phyloP scores from a whole-genome alignment of 345 rosid genomes.

The Kandelia obovata region DNA sequence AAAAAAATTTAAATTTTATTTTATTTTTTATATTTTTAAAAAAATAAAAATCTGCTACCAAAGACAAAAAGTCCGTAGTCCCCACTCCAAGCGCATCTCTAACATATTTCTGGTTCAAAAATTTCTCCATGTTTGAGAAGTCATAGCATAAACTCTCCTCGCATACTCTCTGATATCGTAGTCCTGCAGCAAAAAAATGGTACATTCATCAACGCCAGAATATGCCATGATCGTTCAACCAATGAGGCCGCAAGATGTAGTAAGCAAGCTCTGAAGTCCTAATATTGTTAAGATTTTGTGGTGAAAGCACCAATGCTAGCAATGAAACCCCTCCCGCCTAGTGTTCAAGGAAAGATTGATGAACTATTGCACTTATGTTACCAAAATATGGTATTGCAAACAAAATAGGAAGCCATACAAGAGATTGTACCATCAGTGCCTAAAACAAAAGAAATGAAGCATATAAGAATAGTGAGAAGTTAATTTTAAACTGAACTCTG shows the following conservation, averaged over 20 bases:
- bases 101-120: conserved; percentile 63
- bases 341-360: neutral
- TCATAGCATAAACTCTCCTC: conserved; percentile 88
- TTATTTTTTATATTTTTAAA: too few species aligned
- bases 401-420: too few species aligned
- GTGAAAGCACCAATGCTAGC: too few species aligned
- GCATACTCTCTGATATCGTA: conserved; percentile 87
- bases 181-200: conserved; percentile 48
- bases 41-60: conserved; percentile 33
- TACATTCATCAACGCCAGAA: conserved; percentile 9
- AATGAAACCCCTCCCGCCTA: neutral
- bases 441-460: too few species aligned
- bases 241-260: neutral
- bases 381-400: conserved; percentile 10
- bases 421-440: too few species aligned
- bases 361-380: conserved; percentile 59
- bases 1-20: too few species aligned
- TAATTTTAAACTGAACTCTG: too few species aligned
- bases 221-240: neutral
- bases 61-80: conserved; percentile 76
- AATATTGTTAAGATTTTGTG: too few species aligned
- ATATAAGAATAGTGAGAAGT: too few species aligned
- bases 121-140: conserved; percentile 96
- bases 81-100: conserved; percentile 82
- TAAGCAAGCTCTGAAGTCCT: too few species aligned